These are phyloP conservation scores for Myriosclerotinia duriaeana DNA, from an alignment of 2,329 filamentous ascomycete genomes.

Conservation along the genomic window DNA sequence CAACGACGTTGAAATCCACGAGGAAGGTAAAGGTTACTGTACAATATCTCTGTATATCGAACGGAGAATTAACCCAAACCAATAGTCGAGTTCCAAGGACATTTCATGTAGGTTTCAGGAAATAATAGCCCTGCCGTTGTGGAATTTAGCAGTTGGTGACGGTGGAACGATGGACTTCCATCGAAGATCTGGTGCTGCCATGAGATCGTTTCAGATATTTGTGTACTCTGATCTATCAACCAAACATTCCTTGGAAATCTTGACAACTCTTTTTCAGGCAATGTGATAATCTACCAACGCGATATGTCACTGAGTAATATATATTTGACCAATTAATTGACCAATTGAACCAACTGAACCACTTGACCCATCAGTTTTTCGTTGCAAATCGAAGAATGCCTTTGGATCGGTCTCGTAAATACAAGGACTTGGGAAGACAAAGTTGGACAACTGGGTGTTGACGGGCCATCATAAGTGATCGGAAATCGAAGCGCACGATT, in stretches of 20 bases:
- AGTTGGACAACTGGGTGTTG: background rate
- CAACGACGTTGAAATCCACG: background rate
- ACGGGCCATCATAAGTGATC: background rate
- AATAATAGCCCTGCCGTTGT: background rate
- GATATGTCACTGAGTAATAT: background rate
- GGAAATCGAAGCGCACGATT: background rate
- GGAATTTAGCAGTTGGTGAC: background rate
- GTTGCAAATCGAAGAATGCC: background rate
- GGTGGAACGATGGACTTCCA: background rate
- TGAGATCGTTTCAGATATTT: background rate
- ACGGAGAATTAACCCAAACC: background rate
- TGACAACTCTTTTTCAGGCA: background rate
- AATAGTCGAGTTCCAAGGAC: background rate
- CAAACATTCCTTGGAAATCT: background rate
- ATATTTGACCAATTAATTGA: background rate
- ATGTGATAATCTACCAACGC: background rate
- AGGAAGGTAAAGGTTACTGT: background rate
- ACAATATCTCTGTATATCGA: background rate
- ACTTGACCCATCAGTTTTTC: background rate
- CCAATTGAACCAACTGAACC: background rate
- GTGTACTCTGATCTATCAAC: background rate
- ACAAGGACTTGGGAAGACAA: too few species aligned
- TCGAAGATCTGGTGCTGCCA: background rate
- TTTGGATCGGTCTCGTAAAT: background rate
- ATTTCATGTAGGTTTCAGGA: background rate